These are phyloP conservation scores for Yarrowia divulgata DNA, from an alignment of 805 yeast species.

Conservation along the genomic window DNA sequence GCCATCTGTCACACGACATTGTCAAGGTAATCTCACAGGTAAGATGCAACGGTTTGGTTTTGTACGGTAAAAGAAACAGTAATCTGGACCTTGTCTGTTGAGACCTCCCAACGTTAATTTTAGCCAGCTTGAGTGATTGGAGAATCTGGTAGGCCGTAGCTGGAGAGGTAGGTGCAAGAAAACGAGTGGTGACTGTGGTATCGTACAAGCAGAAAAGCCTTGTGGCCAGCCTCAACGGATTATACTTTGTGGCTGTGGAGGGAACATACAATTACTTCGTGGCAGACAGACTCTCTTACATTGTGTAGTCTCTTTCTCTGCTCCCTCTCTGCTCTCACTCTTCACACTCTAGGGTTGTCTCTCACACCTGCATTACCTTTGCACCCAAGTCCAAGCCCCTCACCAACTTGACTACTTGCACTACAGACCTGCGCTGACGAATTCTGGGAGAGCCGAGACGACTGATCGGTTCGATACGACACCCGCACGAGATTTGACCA, in stretches of 20 bases:
- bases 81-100: constrained; percentile 20
- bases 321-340: too few relatives aligned
- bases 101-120: constrained; percentile 38
- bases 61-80: background rate
- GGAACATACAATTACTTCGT: too few relatives aligned
- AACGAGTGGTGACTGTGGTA: background rate
- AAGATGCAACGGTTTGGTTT: too few relatives aligned
- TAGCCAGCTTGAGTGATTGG: constrained; percentile 26
- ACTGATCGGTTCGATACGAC: background rate
- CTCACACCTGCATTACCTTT: constrained; percentile 32
- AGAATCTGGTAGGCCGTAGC: constrained; percentile 21
- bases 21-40: too few relatives aligned
- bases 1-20: too few relatives aligned
- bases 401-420: constrained; percentile 36
- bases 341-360: background rate
- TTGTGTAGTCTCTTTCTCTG: too few relatives aligned
- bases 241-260: too few relatives aligned
- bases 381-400: constrained; percentile 36
- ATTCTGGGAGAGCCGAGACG: constrained; percentile 13
- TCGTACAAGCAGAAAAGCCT: too few relatives aligned
- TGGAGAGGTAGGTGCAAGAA: background rate
- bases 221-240: too few relatives aligned
- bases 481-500: too few relatives aligned
- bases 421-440: background rate
- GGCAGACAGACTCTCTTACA: too few relatives aligned